A percentile compares a stretch with the other conserved stretches of the same genome.
Conservation (phyloP, 352 stramenopile species). For the Phytophthora niederhauseri region DNA sequence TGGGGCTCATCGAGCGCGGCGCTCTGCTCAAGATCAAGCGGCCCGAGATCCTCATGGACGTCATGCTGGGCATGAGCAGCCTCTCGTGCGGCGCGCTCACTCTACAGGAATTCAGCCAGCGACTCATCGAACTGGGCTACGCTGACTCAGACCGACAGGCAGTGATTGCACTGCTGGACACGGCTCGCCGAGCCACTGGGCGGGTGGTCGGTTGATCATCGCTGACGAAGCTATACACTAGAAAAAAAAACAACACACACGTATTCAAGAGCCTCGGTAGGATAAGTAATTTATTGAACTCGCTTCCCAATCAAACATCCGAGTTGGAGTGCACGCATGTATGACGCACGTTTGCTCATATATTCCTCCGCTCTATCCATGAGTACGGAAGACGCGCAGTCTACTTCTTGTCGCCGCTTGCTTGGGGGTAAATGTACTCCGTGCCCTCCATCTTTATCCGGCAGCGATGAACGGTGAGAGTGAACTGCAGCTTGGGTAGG, state of each 20-base stretch:
- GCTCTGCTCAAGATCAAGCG: slow-evolving; percentile 70
- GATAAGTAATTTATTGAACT: slow-evolving; percentile 52
- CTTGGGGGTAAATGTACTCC: slow-evolving; percentile 64
- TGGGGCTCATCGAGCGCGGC: slow-evolving; percentile 64
- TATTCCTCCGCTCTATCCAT: slow-evolving; percentile 12
- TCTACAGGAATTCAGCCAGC: slow-evolving; percentile 57
- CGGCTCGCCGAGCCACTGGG: slow-evolving; percentile 38
- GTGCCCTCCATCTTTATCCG: slow-evolving; percentile 82
- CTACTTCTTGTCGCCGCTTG: slow-evolving; percentile 33
- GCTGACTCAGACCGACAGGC: slow-evolving; percentile 56
- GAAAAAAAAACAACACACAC: slow-evolving; percentile 19
- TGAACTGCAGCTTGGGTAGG: slow-evolving; percentile 81
- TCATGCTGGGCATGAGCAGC: slow-evolving; percentile 85
- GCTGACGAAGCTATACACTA: slow-evolving; percentile 31
- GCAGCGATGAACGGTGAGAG: slow-evolving; percentile 79
- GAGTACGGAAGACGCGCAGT: slow-evolving; percentile 3
- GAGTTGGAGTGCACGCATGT: background rate
- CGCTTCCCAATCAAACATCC: slow-evolving; percentile 5
- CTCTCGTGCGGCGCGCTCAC: slow-evolving; percentile 70
- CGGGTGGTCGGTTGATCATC: slow-evolving; percentile 17
- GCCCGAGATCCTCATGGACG: slow-evolving; percentile 69
- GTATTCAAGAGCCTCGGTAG: slow-evolving; percentile 33
- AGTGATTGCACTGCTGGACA: slow-evolving; percentile 64
- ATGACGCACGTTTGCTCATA: slow-evolving; percentile 9
- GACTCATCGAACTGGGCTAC: slow-evolving; percentile 69